Percentiles rank a stretch among this genome's conserved stretches.
Conservation (phyloP, 1,284 basidiomycete genomes). For the Cryptococcus amylolentus region DNA sequence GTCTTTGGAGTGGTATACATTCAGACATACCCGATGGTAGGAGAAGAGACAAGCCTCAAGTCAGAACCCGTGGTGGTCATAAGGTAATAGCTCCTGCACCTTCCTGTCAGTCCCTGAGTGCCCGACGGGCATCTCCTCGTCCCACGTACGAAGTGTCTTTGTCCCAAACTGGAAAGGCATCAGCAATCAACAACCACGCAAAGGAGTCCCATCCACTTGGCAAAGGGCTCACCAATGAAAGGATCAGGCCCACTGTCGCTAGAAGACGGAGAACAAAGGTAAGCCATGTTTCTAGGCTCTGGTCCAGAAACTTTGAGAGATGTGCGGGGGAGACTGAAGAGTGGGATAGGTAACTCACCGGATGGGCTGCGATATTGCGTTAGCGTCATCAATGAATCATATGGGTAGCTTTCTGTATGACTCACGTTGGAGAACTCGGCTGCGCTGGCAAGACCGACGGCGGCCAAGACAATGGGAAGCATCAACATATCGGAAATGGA, state of each 20-base stretch:
- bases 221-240: constrained; percentile 12
- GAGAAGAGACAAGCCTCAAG: constrained; percentile 12
- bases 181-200: background rate
- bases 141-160: constrained; percentile 11
- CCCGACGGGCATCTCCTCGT: background rate
- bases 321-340: too few relatives aligned
- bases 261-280: background rate
- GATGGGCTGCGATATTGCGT: constrained; percentile 10
- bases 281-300: background rate
- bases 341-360: constrained; percentile 2
- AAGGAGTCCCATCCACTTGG: background rate
- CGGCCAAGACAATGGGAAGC: background rate
- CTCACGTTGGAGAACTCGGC: constrained; percentile 12
- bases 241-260: constrained; percentile 15
- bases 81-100: constrained; percentile 10
- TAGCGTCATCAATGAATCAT: background rate
- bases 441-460: constrained; percentile 4
- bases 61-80: constrained; percentile 12
- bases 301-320: background rate
- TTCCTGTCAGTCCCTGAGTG: background rate
- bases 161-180: constrained; percentile 9
- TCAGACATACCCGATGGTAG: constrained; percentile 12
- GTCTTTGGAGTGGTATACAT: background rate
- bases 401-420: background rate
- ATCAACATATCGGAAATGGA: background rate